Percentiles rank a stretch among this genome's conserved stretches.
Conservation (phyloP, 2,329 filamentous ascomycete genomes). For the Phoma sp. region DNA sequence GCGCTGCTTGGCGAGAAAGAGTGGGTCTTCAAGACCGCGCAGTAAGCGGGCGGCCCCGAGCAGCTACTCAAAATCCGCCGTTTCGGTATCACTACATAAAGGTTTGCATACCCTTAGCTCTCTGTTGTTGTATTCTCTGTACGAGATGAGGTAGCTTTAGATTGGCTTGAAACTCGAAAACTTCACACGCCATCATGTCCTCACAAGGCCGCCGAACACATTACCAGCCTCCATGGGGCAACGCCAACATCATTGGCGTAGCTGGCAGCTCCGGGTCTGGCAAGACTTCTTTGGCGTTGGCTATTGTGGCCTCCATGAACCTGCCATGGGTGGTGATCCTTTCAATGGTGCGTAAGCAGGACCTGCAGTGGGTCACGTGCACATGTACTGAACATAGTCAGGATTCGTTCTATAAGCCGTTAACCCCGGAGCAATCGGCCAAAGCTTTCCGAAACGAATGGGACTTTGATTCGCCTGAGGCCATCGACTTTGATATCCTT, state of each 20-base stretch:
- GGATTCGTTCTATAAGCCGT: conserved; percentile 97
- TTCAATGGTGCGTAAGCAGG: conserved; percentile 73
- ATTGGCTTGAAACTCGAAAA: neutral
- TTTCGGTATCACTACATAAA: conserved; percentile 25
- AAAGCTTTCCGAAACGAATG: conserved; percentile 89
- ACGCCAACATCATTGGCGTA: conserved; percentile 95
- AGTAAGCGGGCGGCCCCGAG: conserved; percentile 24
- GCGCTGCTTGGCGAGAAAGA: conserved; percentile 25
- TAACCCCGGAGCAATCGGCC: conserved; percentile 78
- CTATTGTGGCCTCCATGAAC: conserved; percentile 88
- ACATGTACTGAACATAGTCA: conserved; percentile 48
- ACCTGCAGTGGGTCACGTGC: conserved; percentile 32
- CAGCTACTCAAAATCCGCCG: conserved; percentile 20
- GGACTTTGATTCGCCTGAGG: conserved; percentile 93
- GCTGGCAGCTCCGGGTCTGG: conserved; percentile 94
- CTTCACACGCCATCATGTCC: conserved; percentile 24
- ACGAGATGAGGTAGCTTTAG: conserved; percentile 15
- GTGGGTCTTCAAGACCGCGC: conserved; percentile 13
- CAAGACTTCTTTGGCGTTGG: conserved; percentile 91
- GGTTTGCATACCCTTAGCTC: conserved; percentile 18
- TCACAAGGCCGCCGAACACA: conserved; percentile 58
- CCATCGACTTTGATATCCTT: conserved; percentile 91
- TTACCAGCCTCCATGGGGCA: conserved; percentile 94
- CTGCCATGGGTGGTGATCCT: conserved; percentile 98
- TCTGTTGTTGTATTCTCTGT: conserved; percentile 12